A percentile compares a stretch with the other conserved stretches of the same genome.
phyloP scores from a whole-genome alignment of 805 yeast genomes.

The Candida patagonica region DNA sequence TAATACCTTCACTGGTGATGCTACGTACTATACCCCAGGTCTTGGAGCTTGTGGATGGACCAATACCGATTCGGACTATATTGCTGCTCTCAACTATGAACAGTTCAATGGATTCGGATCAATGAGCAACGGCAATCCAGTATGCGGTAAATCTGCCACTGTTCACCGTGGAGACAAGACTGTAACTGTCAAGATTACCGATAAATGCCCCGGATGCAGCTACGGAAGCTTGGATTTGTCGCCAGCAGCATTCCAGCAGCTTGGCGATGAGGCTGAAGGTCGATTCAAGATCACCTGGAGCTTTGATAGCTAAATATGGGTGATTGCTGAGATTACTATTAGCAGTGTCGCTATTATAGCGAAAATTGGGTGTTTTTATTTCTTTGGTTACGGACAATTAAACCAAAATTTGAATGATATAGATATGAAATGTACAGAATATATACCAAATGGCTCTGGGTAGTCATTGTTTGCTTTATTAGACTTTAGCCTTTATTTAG shows the following conservation, averaged over 20 bases:
- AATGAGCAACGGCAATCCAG: conserved; percentile 14
- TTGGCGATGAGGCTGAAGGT: conserved; percentile 46
- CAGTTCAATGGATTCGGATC: conserved; percentile 8
- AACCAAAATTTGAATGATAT: not conserved
- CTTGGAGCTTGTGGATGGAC: conserved; percentile 49
- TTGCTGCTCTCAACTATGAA: conserved; percentile 39
- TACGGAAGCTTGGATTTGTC: conserved; percentile 46
- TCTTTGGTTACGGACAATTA: too few species aligned
- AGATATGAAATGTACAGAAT: not conserved
- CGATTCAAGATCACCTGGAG: conserved; percentile 50
- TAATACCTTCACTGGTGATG: conserved; percentile 21
- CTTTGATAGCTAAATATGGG: too few species aligned
- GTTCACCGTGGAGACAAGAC: conserved; percentile 36
- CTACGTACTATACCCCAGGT: conserved; percentile 19
- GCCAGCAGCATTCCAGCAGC: conserved; percentile 46
- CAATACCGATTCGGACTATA: conserved; percentile 37
- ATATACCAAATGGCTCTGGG: not conserved
- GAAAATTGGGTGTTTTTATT: too few species aligned
- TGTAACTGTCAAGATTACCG: conserved; percentile 48
- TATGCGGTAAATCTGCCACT: conserved; percentile 10
- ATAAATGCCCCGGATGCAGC: conserved; percentile 48
- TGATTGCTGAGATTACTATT: too few species aligned
- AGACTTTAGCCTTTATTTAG: not conserved
- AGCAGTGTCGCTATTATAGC: too few species aligned
- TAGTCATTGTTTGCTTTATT: not conserved